A percentile compares a stretch with the other conserved stretches of the same genome.
phyloP scores from a whole-genome alignment of 306 rosid genomes.

The Dalbergia cochinchinensis region DNA sequence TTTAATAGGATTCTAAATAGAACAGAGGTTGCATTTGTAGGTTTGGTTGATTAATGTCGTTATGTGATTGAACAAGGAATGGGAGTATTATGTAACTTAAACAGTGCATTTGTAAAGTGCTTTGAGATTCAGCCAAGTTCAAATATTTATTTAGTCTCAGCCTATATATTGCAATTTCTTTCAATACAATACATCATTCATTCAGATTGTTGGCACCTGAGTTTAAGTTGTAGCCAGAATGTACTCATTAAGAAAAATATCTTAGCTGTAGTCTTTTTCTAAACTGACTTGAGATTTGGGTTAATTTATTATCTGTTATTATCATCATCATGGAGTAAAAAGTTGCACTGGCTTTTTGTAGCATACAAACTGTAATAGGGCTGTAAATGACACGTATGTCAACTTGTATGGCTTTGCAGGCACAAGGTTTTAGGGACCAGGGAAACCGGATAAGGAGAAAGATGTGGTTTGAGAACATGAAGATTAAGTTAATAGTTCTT shows the following conservation, averaged over 20 bases:
- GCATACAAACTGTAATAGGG: too few species aligned
- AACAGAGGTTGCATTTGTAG: background rate
- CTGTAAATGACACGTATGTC: constrained; percentile 10
- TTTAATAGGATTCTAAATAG: background rate
- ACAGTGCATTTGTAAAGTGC: too few species aligned
- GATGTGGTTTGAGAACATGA: constrained; percentile 85
- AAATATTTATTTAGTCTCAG: too few species aligned
- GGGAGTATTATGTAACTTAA: too few species aligned
- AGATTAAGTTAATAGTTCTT: constrained; percentile 73
- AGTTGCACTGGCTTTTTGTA: background rate
- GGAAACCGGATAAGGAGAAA: constrained; percentile 76
- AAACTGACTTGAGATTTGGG: background rate
- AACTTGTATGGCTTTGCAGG: constrained; percentile 52
- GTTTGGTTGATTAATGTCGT: constrained; percentile 1
- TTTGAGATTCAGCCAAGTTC: too few species aligned
- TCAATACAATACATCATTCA: background rate
- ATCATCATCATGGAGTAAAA: background rate
- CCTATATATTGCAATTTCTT: background rate
- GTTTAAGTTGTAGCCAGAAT: background rate
- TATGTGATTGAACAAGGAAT: too few species aligned
- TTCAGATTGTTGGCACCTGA: background rate
- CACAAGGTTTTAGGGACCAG: constrained; percentile 78
- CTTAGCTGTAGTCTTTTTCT: background rate
- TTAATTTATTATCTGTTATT: background rate
- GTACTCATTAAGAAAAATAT: background rate